These are phyloP conservation scores for Brassica cretica DNA, from an alignment of 345 rosid species.

Conservation along the genomic window DNA sequence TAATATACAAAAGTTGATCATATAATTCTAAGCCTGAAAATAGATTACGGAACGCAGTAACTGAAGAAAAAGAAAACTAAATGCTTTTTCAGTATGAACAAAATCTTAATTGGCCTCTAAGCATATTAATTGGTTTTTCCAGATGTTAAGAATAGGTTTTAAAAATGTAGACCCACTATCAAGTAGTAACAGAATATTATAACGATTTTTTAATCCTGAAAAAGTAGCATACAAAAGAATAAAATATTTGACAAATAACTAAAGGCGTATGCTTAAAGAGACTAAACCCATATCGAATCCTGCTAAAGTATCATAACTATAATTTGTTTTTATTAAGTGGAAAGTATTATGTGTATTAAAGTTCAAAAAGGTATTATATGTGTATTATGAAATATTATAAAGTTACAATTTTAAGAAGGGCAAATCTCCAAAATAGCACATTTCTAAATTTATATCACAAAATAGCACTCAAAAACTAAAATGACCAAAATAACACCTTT, in stretches of 20 bases:
- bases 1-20: neutral
- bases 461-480: too few species aligned
- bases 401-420: neutral
- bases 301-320: neutral
- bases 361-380: neutral
- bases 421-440: too few species aligned
- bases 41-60: neutral
- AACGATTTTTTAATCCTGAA: slow-evolving; percentile 10
- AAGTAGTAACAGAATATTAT: neutral
- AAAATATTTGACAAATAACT: slow-evolving; percentile 8
- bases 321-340: neutral
- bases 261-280: slow-evolving; percentile 28
- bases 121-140: neutral
- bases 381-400: neutral
- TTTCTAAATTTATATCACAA: too few species aligned
- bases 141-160: neutral
- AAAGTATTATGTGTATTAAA: neutral
- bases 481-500: too few species aligned
- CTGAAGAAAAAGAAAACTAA: neutral
- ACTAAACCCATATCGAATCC: slow-evolving; percentile 15
- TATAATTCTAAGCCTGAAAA: neutral
- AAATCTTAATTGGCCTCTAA: neutral
- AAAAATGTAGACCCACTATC: slow-evolving; percentile 10
- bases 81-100: neutral
- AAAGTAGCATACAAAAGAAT: slow-evolving; percentile 20